Conservation (phyloP, 768 basidiomycete species). For the Lentinula sp. region DNA sequence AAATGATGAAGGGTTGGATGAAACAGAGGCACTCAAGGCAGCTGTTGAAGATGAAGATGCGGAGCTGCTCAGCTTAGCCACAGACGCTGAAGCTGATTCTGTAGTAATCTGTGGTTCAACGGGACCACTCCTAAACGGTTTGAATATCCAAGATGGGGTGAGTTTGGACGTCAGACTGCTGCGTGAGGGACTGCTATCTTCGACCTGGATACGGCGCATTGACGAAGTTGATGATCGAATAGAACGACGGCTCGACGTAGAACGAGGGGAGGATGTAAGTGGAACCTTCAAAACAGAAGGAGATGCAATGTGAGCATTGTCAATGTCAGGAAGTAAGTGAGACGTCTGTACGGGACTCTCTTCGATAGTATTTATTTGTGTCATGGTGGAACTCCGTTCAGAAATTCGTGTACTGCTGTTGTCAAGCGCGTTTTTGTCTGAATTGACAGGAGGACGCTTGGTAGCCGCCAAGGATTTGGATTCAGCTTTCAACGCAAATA, state of each 20-base stretch:
- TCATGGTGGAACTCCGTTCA: slow-evolving; percentile 44
- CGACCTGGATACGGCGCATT: slow-evolving; percentile 9
- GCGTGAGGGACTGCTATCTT: slow-evolving; percentile 18
- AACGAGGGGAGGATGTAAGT: slow-evolving; percentile 62
- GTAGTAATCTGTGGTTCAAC: slow-evolving; percentile 60
- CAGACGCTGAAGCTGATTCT: slow-evolving; percentile 44
- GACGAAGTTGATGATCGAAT: slow-evolving; percentile 40
- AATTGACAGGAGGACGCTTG: not conserved
- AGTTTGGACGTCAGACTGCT: slow-evolving; percentile 51
- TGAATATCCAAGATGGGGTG: slow-evolving; percentile 75
- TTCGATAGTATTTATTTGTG: slow-evolving; percentile 58
- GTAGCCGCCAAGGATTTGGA: slow-evolving; percentile 4
- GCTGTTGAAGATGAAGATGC: slow-evolving; percentile 15
- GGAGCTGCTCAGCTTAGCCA: slow-evolving; percentile 18
- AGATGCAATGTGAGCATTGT: slow-evolving; percentile 12
- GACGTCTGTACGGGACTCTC: slow-evolving; percentile 56
- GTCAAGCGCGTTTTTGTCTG: slow-evolving; percentile 30
- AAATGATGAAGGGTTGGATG: slow-evolving; percentile 17
- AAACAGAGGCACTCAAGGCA: slow-evolving; percentile 7
- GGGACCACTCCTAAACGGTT: slow-evolving; percentile 59
- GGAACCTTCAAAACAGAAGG: slow-evolving; percentile 32
- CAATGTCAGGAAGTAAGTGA: slow-evolving; percentile 45
- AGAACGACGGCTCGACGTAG: slow-evolving; percentile 52
- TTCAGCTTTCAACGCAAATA: slow-evolving; percentile 49
- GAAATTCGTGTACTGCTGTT: slow-evolving; percentile 29